Base-by-base conservation (phyloP, 345 rosid species). In the Mallotus nudiflorus region DNA sequence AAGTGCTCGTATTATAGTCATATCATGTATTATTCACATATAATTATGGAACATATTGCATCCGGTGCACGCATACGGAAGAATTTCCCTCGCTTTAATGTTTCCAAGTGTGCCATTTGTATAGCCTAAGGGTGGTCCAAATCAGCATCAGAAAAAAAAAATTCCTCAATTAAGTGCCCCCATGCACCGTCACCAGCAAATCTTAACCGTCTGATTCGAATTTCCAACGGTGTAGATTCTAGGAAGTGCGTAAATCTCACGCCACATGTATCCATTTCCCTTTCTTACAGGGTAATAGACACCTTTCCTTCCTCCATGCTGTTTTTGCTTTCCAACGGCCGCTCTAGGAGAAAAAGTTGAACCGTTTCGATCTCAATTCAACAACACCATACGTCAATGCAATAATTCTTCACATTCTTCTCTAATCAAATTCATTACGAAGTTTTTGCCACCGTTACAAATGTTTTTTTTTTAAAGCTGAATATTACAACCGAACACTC, bases 241-340 rank as follows among this genome's bases (percentile, higher is more conserved):
- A 51, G 9, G 15, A 33, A 20, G n/a, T 69, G 56, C 70, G 61
- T 35, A 24, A 16, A 22, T 66, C 29, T 63, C 62, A 79, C 75
- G 74, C 82, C 66, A 57, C 27, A 18, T 39, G 22, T n/a, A 5
- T 22, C 52, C n/a, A 22, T 48, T 37, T 35, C 9, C 28, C 64
- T 55, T 18, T 20, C 45, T 73, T n/a, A 59, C 20, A 48, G 19
- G 61, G 48, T 15, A 69, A 25, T 29, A 29, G 25, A 46, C 37
- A 45, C 45, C 58, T 66, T 50, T 83, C n/a, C n/a, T n/a, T n/a
- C n/a, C n/a, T n/a, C n/a, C 84, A 78, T 71, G 67, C 74, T 66
- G 37, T 66, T 76, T 37, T 76, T 76, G 85, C 87, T 72, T 74
- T 74, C 71, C 67, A 78, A 76, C 78, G 74, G 72, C 83, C 75